Evolutionary conservation across 2,329 filamentous ascomycete species (phyloP).

Genomic region (Elsinoe fawcettii): DNA sequence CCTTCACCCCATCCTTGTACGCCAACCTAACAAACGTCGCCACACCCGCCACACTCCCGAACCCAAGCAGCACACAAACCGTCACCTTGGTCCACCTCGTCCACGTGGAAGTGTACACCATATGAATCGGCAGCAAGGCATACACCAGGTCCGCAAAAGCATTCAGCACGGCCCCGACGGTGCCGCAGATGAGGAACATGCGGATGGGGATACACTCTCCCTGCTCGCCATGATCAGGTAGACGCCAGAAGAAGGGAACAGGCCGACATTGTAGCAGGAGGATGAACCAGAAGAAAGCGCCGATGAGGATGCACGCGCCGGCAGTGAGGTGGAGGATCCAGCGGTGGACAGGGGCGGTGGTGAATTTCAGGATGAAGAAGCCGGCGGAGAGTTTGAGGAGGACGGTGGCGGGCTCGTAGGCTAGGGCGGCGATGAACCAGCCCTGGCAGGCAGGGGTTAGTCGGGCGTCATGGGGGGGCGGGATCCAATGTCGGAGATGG

Average conservation of each 20-base stretch:
- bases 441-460: not conserved
- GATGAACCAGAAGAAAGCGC: not conserved
- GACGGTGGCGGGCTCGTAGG: not conserved
- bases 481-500: too few species aligned
- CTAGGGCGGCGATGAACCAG: not conserved
- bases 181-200: constrained; percentile 2
- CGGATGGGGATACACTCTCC: not conserved
- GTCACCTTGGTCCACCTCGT: not conserved
- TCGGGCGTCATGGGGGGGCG: too few species aligned
- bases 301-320: not conserved
- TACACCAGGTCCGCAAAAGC: not conserved
- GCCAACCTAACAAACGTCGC: not conserved
- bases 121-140: not conserved
- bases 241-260: not conserved
- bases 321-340: not conserved
- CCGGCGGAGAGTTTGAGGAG: constrained; percentile 4
- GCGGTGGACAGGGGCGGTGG: not conserved
- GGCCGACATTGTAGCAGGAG: not conserved
- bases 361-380: constrained; percentile 1
- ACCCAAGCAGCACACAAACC: not conserved
- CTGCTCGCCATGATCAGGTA: not conserved
- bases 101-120: not conserved
- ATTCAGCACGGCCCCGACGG: not conserved
- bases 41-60: not conserved
- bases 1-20: not conserved